Base-by-base conservation (phyloP, 2,329 filamentous ascomycete genomes). In the Fusarium sp. region DNA sequence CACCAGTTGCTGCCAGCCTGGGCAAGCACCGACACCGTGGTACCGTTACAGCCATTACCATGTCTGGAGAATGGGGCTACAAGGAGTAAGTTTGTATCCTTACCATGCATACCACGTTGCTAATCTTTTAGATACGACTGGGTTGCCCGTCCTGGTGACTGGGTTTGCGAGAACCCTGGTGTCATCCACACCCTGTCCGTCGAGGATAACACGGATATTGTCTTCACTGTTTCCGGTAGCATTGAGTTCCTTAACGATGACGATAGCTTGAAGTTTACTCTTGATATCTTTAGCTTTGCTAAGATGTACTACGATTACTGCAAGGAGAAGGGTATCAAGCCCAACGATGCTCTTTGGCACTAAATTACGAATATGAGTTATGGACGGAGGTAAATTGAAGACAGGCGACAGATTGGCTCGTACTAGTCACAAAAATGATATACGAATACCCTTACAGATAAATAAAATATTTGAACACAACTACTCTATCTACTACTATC, bases 161-260 rank as follows among this genome's bases (percentile, higher is more conserved):
- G 64, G 63, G 70, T 74, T 31, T 71, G 67, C 42, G 72, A 74
- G 43, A 74, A 74, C 59, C 72, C 72, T 4, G 72, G 72, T 12
- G 51, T 53, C 12, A 74, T 74, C 37, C 72, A 74, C 26, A 74
- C 72, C 45, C 43, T 74, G 58, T 73, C 69, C 8, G 58, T 74
- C 18, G 19, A 67, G 39, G 72, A 67, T 9, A 56, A 72, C 50
- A 73, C 72, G 6, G 72, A 74, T 39, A 72, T 74, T 12, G 70
- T 74, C 11, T 74, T 74, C 19, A 74, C 72, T 14, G 46, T 74
- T n/a, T 59, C 67, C 45, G 72, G 72, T 14, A 73, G 70, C 42
- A 70, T 74, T 12, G 72, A 74, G 54, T 74, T 74, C 57, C 59
- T 74, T 11, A 74, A 74, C 25, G 72, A 74, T 1, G 72, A 74